Evolutionary conservation across 768 basidiomycete genomes (phyloP).

Genomic region (Macrolepiota dolichaula): DNA sequence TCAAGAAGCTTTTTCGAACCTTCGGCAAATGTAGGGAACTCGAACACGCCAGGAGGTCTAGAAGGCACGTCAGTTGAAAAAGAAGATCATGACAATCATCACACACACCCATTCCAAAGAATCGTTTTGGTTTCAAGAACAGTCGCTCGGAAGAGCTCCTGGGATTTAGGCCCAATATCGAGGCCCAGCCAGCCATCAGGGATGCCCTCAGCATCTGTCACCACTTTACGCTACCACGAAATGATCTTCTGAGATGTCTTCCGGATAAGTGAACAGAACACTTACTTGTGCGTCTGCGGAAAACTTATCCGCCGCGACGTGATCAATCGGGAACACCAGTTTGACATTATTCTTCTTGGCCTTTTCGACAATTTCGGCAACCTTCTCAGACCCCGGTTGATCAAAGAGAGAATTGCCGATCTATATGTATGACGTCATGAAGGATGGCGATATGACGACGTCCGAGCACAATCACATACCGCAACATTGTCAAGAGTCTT

Average conservation of each 20-base stretch:
- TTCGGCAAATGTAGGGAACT: conserved; percentile 86
- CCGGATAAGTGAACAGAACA: not conserved
- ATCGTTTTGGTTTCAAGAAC: conserved; percentile 92
- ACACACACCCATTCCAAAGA: conserved; percentile 88
- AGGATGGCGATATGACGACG: conserved; percentile 4
- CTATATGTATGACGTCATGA: conserved; percentile 36
- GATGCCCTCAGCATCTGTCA: conserved; percentile 84
- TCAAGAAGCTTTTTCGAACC: conserved; percentile 85
- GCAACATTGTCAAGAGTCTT: conserved; percentile 81
- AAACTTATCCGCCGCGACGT: conserved; percentile 92
- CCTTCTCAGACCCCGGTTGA: conserved; percentile 83
- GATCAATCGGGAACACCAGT: conserved; percentile 94
- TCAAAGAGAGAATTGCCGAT: conserved; percentile 97
- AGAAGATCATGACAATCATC: not conserved
- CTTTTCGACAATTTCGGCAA: conserved; percentile 79
- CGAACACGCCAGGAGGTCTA: conserved; percentile 97
- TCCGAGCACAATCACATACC: conserved; percentile 35
- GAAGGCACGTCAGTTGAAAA: not conserved
- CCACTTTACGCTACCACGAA: conserved; percentile 56
- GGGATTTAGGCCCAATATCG: conserved; percentile 85
- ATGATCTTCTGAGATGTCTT: not conserved
- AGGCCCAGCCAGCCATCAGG: conserved; percentile 95
- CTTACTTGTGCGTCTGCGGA: conserved; percentile 83
- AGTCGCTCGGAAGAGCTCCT: conserved; percentile 71
- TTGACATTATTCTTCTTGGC: conserved; percentile 90